Base-by-base conservation (phyloP, 345 rosid species). In the Passiflora organensis region DNA sequence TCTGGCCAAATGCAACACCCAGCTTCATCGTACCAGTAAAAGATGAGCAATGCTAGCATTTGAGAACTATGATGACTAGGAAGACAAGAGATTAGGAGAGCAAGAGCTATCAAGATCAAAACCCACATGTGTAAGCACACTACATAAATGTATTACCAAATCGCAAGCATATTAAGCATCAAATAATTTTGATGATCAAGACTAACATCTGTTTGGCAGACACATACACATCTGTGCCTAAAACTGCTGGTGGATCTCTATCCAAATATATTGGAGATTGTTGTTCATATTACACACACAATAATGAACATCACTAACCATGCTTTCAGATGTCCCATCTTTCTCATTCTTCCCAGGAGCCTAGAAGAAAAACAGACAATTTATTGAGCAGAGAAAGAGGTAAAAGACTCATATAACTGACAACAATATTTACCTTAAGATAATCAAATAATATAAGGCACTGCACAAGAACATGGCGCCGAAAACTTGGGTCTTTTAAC, bases 401-500 rank as follows among this genome's bases (percentile, higher is more conserved):
- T 17, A 25, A 43, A 38, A 52, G 20, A 28, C 8, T 28, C 34
- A 28, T 28, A 8, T 28, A 28, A 28, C 8, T 8, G 3, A 2
- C 3, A 28, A 51, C 49, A 48, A 50, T 51, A 41, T 49, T 65
- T 80, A 93, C 97, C 97, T 79, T 89, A 58, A 93, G 77, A 73
- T 82, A 89, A 69, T 93, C 94, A 58, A 93, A 93, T 70, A 93
- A 60, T 69, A 89, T 89, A 67, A 93, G 95, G 77, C 99, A 86
- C 76, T 93, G 99, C 57, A 93, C 84, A 62, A 93, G 96, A 76
- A 93, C 73, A 70, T 93, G 97, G 52, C 97, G 89, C 16, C 97
- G 83, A 69, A 89, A 93, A 72, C 97, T 89, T 36, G 99, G 82
- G 83, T 93, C 99, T 75, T 89, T 93, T 65, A 93, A 71, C 99